Base-by-base conservation (phyloP, 345 rosid species). In the Hevea brasiliensis region DNA sequence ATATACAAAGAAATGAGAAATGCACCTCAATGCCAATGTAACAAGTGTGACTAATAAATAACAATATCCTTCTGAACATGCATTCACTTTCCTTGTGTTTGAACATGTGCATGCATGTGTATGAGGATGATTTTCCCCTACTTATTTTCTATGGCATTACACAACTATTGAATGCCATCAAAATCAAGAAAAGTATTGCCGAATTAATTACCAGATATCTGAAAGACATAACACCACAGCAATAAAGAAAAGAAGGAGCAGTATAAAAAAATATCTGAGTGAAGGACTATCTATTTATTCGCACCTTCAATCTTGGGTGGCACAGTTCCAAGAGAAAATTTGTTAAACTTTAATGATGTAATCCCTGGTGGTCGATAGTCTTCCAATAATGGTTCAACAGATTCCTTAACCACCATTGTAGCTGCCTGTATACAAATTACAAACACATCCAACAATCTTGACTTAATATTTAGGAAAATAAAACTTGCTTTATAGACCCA, bases 231-330 rank as follows among this genome's bases (percentile, higher is more conserved):
- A 37, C 17, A 24, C 55, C 18, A 55, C 1, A 26, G 10, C 18
- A 54, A n/a, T 37, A 48, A 51, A 37, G 23, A 70, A 9, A 29
- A 55, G 15, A 12, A 32, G 13, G 37, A 4, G 54, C 40, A 61
- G 32, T 17, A 6, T 18, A 13, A 0, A 26, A 0, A 32, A 35
- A 4, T 0, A 13, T 6, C 21, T 44, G 50, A 68, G 44, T 35
- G n/a, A 17, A 54, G 56, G 45, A 75, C 50, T 68, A 26, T 27
- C 24, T 53, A 68, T 66, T 20, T 27, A 67, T 26, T 44, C 63
- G 68, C 88, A 93, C 99, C 98, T 90, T 91, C 99, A 83, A 96
- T 91, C 86, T 93, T 96, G 20, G 99, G 99, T 48, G 98, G 89
- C 76, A 96, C 98, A 57, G 84, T 96, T 79, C 99, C 99, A 45